A percentile compares a stretch with the other conserved stretches of the same genome.
phyloP scores from a whole-genome alignment of 2,329 filamentous ascomycete genomes.

The Alternaria infectoria region DNA sequence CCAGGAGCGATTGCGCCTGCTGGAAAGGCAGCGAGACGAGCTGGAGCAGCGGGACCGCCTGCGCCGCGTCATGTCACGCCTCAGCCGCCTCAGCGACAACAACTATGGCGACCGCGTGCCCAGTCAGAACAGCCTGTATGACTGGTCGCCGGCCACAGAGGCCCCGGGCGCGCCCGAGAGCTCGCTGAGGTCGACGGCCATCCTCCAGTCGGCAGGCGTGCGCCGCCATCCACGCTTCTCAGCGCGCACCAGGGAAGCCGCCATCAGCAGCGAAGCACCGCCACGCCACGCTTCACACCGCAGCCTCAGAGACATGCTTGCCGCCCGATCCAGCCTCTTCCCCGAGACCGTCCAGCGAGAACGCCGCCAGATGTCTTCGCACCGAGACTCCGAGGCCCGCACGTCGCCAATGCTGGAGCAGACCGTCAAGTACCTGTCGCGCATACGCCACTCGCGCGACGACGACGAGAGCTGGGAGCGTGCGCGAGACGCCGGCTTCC shows the following conservation, averaged over 20 bases:
- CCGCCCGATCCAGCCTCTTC: slow-evolving; percentile 26
- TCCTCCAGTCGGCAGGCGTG: slow-evolving; percentile 46
- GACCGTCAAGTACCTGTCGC: slow-evolving; percentile 67
- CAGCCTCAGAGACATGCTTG: slow-evolving; percentile 35
- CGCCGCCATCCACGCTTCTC: slow-evolving; percentile 49
- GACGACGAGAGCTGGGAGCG: slow-evolving; percentile 62
- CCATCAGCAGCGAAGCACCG: slow-evolving; percentile 48
- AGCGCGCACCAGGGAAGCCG: slow-evolving; percentile 41
- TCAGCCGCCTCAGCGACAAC: slow-evolving; percentile 52
- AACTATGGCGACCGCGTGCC: slow-evolving; percentile 61
- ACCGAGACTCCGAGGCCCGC: slow-evolving; percentile 21
- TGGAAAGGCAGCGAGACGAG: slow-evolving; percentile 45
- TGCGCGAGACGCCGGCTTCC: slow-evolving; percentile 61
- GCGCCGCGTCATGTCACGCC: slow-evolving; percentile 52
- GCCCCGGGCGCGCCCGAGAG: slow-evolving; percentile 37
- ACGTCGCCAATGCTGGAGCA: slow-evolving; percentile 58
- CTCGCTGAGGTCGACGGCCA: slow-evolving; percentile 49
- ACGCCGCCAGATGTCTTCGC: slow-evolving; percentile 8
- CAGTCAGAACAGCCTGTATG: slow-evolving; percentile 62
- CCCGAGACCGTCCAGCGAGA: slow-evolving; percentile 6
- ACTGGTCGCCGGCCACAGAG: slow-evolving; percentile 62
- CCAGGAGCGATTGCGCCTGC: slow-evolving; percentile 36
- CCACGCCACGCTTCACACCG: slow-evolving; percentile 21
- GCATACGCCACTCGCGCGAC: slow-evolving; percentile 60
- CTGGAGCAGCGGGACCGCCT: slow-evolving; percentile 50